A percentile compares a stretch with the other conserved stretches of the same genome.
Conservation (phyloP, 108 stramenopile species). For the Pseudonitzschia multiseries region DNA sequence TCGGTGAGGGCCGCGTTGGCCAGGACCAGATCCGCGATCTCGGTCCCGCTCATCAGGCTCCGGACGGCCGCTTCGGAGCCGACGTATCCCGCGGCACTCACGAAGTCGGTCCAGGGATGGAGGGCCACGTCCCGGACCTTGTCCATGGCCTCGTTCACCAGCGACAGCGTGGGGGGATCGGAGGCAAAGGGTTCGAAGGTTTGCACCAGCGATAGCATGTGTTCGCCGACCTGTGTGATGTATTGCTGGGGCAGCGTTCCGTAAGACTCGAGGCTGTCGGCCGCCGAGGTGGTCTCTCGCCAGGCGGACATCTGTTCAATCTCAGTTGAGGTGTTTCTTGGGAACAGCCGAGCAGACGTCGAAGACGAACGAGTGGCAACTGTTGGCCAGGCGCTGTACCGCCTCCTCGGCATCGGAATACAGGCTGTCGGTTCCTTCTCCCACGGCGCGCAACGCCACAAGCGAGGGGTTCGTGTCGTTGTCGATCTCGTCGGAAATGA, state of each 20-base stretch:
- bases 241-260: conserved; percentile 81
- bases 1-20: conserved; percentile 37
- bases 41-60: conserved; percentile 65
- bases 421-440: conserved; percentile 25
- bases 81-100: conserved; percentile 55
- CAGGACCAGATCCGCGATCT: conserved; percentile 43
- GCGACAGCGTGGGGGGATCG: conserved; percentile 55
- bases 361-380: conserved; percentile 76
- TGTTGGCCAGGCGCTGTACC: conserved; percentile 50
- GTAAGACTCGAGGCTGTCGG: conserved; percentile 57
- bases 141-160: conserved; percentile 82
- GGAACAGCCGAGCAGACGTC: conserved; percentile 84
- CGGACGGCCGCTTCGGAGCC: conserved; percentile 34
- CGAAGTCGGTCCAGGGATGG: conserved; percentile 78
- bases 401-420: conserved; percentile 60
- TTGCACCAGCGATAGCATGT: conserved; percentile 84
- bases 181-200: conserved; percentile 86
- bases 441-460: conserved; percentile 45
- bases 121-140: conserved; percentile 66
- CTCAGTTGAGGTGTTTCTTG: conserved; percentile 49
- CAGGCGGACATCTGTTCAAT: conserved; percentile 72
- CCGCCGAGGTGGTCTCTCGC: conserved; percentile 48
- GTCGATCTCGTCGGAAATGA: background rate
- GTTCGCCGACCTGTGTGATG: conserved; percentile 85
- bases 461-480: conserved; percentile 31